These are phyloP conservation scores for Debaryomyces robertsiae DNA, from an alignment of 1,139 yeast genomes.

Conservation along the genomic window DNA sequence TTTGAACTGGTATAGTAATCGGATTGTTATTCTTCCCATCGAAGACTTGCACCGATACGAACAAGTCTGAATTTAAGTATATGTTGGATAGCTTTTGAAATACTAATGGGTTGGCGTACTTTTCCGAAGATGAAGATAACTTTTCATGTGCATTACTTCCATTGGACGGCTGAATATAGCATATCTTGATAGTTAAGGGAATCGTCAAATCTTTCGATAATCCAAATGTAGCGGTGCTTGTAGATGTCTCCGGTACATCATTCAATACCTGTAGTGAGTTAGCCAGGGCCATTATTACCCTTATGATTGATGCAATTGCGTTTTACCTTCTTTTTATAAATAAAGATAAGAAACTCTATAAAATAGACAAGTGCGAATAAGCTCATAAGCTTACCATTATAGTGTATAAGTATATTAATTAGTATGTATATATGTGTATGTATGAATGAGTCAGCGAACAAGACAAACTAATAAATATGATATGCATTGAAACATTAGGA, in stretches of 20 bases:
- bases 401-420: background rate
- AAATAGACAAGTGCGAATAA: background rate
- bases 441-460: slow-evolving; percentile 1
- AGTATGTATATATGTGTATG: slow-evolving; percentile 1
- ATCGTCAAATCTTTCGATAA: slow-evolving; percentile 69
- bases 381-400: background rate
- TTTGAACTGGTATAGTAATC: slow-evolving; percentile 66
- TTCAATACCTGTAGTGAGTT: slow-evolving; percentile 5
- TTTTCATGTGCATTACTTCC: slow-evolving; percentile 23
- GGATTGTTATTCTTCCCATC: slow-evolving; percentile 58
- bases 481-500: slow-evolving; percentile 5
- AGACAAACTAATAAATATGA: slow-evolving; percentile 4
- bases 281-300: background rate
- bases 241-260: slow-evolving; percentile 10
- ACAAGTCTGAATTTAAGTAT: slow-evolving; percentile 58
- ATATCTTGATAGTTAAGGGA: slow-evolving; percentile 46
- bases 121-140: slow-evolving; percentile 55
- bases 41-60: slow-evolving; percentile 61
- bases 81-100: slow-evolving; percentile 54
- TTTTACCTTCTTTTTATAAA: background rate
- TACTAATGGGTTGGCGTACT: slow-evolving; percentile 55
- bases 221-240: slow-evolving; percentile 63
- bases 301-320: background rate
- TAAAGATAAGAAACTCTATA: background rate
- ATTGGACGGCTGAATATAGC: slow-evolving; percentile 34